Conservation (phyloP, 1,139 yeast species). For the Hemisphaericaspora xylofermentans region DNA sequence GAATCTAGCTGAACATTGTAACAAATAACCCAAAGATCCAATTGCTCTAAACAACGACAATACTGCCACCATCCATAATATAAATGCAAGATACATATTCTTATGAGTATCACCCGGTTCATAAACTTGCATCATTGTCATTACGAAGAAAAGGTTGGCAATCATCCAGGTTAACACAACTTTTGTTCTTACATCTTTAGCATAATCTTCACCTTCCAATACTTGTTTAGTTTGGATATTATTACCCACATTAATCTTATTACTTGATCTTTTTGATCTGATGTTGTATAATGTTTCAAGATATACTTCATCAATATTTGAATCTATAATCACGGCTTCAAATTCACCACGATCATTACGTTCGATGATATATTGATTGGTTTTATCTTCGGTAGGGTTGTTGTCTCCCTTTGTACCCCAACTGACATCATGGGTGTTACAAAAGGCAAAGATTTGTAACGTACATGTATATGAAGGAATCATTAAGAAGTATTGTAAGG, state of each 20-base stretch:
- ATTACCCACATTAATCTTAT: conserved; percentile 52
- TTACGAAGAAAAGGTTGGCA: conserved; percentile 71
- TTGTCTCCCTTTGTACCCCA: conserved; percentile 98
- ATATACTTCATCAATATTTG: conserved; percentile 85
- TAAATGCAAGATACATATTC: conserved; percentile 77
- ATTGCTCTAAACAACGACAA: conserved; percentile 75
- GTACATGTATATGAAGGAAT: conserved; percentile 92
- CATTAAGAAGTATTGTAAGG: conserved; percentile 80
- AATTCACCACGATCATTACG: conserved; percentile 61
- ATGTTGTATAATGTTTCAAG: conserved; percentile 74
- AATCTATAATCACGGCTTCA: conserved; percentile 86
- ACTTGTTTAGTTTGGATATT: conserved; percentile 26
- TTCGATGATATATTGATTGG: conserved; percentile 46
- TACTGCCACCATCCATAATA: conserved; percentile 88
- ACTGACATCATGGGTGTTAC: conserved; percentile 93
- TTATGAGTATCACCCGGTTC: conserved; percentile 53
- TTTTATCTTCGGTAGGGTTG: conserved; percentile 55
- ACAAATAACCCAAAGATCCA: conserved; percentile 71
- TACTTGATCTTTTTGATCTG: conserved; percentile 65
- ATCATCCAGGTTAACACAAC: conserved; percentile 93
- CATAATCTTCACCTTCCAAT: conserved; percentile 80
- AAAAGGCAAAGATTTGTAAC: conserved; percentile 87
- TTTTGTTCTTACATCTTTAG: conserved; percentile 88
- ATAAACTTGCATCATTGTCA: conserved; percentile 85
- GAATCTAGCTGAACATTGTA: conserved; percentile 40